A percentile compares a stretch with the other conserved stretches of the same genome.
These are phyloP conservation scores for Tubosaeta sp. DNA, from an alignment of 768 basidiomycete species.

Conservation along the genomic window DNA sequence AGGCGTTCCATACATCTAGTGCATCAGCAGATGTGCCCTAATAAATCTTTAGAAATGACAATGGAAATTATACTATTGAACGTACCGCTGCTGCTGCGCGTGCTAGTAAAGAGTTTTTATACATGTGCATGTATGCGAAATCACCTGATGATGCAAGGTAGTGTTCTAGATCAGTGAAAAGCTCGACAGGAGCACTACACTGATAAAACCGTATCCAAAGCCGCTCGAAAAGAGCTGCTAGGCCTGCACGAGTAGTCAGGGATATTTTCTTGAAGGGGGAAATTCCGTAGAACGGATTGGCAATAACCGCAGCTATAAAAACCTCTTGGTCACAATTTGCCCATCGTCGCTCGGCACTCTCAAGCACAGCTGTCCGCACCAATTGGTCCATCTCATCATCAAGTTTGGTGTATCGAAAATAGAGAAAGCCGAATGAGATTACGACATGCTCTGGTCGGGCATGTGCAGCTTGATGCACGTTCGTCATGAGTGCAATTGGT, in stretches of 20 bases:
- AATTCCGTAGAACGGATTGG: constrained; percentile 22
- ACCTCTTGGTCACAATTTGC: constrained; percentile 28
- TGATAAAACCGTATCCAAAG: neutral
- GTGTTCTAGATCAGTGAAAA: neutral
- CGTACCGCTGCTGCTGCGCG: neutral
- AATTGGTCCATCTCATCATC: neutral
- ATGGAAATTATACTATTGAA: neutral
- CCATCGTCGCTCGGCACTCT: constrained; percentile 31
- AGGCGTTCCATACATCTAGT: neutral
- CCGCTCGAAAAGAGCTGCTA: neutral
- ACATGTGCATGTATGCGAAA: neutral
- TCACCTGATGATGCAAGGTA: neutral
- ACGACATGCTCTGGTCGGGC: constrained; percentile 13
- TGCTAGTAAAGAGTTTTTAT: neutral
- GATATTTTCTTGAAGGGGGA: constrained; percentile 19
- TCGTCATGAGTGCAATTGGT: constrained; percentile 28
- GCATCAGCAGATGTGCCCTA: neutral
- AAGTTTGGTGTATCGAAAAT: neutral
- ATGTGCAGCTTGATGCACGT: neutral
- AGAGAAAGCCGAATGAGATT: constrained; percentile 29
- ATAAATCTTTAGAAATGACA: neutral
- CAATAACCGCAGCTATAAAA: constrained; percentile 29
- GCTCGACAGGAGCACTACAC: neutral
- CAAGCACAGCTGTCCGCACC: constrained; percentile 19
- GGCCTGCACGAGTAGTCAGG: neutral